Conservation (phyloP, 371 early-diverging fungal species). For the Funneliformis caledonium region DNA sequence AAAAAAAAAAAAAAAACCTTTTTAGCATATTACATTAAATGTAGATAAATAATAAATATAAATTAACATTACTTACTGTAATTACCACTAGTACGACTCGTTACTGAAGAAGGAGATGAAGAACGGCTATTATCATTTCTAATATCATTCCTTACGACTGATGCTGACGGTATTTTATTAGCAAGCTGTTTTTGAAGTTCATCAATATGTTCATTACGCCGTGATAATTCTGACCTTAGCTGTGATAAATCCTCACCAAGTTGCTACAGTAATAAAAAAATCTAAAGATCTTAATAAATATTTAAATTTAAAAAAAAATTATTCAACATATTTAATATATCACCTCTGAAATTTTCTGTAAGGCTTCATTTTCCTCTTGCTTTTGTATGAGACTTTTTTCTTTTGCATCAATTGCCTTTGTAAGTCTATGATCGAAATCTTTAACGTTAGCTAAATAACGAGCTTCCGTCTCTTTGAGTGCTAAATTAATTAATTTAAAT, state of each 20-base stretch:
- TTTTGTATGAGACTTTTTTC: slow-evolving; percentile 50
- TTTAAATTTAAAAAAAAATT: neutral
- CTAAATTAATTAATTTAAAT: neutral
- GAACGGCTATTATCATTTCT: slow-evolving; percentile 22
- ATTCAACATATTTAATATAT: neutral
- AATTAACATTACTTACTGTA: slow-evolving; percentile 15
- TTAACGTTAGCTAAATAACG: slow-evolving; percentile 44
- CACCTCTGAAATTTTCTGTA: slow-evolving; percentile 48
- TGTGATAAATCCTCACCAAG: slow-evolving; percentile 37
- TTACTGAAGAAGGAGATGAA: neutral
- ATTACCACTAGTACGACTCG: neutral
- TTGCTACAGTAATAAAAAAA: slow-evolving; percentile 13
- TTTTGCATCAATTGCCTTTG: slow-evolving; percentile 45
- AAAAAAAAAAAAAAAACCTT: neutral
- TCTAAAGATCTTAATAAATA: neutral
- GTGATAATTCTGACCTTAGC: slow-evolving; percentile 34
- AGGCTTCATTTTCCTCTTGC: slow-evolving; percentile 51
- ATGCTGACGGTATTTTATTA: slow-evolving; percentile 4
- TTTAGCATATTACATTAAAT: neutral
- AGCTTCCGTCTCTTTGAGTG: slow-evolving; percentile 36
- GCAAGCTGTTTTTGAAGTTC: slow-evolving; percentile 29
- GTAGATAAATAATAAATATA: neutral
- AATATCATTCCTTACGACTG: neutral
- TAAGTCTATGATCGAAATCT: slow-evolving; percentile 46
- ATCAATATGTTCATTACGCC: slow-evolving; percentile 26